Conservation (phyloP, 768 basidiomycete species). For the Trametes gibbosa region DNA sequence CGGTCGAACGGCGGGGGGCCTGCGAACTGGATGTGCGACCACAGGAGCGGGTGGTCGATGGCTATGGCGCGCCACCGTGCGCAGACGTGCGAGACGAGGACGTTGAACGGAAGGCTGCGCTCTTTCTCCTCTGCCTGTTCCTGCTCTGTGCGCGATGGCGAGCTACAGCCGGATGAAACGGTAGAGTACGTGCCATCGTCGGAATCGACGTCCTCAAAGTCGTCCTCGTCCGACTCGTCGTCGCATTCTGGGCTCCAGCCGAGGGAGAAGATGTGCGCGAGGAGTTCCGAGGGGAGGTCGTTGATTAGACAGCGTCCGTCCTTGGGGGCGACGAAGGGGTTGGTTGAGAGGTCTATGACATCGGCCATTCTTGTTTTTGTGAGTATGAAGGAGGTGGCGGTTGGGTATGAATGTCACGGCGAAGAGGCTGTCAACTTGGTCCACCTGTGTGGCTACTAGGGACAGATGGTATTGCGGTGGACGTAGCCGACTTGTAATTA, state of each 20-base stretch:
- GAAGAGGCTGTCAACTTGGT: not conserved
- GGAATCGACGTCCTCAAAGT: slow-evolving; percentile 23
- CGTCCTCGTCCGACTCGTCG: slow-evolving; percentile 25
- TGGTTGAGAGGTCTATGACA: slow-evolving; percentile 10
- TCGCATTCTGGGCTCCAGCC: slow-evolving; percentile 4
- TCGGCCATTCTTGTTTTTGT: slow-evolving; percentile 1
- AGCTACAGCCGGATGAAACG: not conserved
- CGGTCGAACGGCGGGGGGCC: slow-evolving; percentile 41
- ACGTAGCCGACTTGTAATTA: too few species aligned
- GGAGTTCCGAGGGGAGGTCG: slow-evolving; percentile 56
- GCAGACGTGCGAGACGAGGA: slow-evolving; percentile 63
- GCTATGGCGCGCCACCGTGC: slow-evolving; percentile 53
- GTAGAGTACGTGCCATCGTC: slow-evolving; percentile 4
- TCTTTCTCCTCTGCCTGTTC: not conserved
- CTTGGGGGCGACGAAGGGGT: slow-evolving; percentile 18
- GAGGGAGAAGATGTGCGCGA: slow-evolving; percentile 41
- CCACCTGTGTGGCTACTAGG: too few species aligned
- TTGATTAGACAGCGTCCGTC: slow-evolving; percentile 35
- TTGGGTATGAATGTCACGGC: not conserved
- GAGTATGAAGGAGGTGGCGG: not conserved
- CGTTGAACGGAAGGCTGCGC: slow-evolving; percentile 3
- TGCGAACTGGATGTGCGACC: slow-evolving; percentile 48
- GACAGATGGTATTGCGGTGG: too few species aligned
- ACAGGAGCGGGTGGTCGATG: slow-evolving; percentile 52
- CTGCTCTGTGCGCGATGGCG: not conserved